A percentile compares a stretch with the other conserved stretches of the same genome.
phyloP scores from a whole-genome alignment of 139 green algal genomes.

The Auxenochlorella pyrenoidosa region DNA sequence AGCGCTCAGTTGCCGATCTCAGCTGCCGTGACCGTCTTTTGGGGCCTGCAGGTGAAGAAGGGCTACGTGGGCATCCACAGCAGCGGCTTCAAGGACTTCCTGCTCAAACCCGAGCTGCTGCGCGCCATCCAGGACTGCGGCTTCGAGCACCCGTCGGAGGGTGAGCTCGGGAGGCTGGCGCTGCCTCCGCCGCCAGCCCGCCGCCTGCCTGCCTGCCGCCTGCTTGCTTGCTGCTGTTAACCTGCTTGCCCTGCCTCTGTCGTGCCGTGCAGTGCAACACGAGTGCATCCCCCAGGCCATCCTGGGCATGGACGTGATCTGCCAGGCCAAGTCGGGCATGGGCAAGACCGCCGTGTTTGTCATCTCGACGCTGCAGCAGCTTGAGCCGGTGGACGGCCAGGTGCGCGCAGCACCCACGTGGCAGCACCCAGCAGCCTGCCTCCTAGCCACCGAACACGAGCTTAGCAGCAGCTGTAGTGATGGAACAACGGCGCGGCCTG shows the following conservation, averaged over 20 bases:
- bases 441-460: too few relatives aligned
- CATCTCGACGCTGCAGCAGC: constrained; percentile 97
- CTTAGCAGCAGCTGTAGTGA: too few relatives aligned
- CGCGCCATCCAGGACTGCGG: constrained; percentile 96
- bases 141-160: constrained; percentile 99
- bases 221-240: neutral
- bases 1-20: neutral
- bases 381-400: constrained; percentile 80
- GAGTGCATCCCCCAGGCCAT: constrained; percentile 99
- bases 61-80: constrained; percentile 98
- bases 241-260: neutral
- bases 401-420: too few relatives aligned
- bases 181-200: neutral
- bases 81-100: constrained; percentile 98
- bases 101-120: constrained; percentile 96
- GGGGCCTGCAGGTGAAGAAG: constrained; percentile 76
- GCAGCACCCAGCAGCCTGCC: too few relatives aligned
- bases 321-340: constrained; percentile 99
- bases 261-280: constrained; percentile 93
- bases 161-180: constrained; percentile 55
- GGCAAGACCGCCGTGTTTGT: constrained; percentile 99
- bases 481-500: too few relatives aligned
- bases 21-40: neutral
- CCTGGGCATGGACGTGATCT: constrained; percentile 97
- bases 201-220: neutral